A percentile compares a stretch with the other conserved stretches of the same genome.
phyloP scores from a whole-genome alignment of 2,329 filamentous ascomycete genomes.

The Cordyceps pruinosa region DNA sequence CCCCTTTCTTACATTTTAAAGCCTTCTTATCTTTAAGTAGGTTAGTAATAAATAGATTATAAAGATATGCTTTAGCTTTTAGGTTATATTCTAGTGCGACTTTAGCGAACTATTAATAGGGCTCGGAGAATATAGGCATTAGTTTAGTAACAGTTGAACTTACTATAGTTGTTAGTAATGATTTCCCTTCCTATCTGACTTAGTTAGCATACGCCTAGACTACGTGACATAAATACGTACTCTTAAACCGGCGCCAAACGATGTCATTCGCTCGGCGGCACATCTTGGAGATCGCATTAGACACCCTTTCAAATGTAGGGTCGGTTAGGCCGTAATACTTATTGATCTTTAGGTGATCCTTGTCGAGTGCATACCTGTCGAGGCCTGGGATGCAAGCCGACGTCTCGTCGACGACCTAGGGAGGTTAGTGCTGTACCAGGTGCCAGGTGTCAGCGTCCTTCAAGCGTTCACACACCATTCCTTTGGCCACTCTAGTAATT shows the following conservation, averaged over 20 bases:
- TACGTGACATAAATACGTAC: no score
- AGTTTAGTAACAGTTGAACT: no score
- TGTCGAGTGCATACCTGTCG: conserved; percentile 9
- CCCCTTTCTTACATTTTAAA: no score
- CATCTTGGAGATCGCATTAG: conserved; percentile 10
- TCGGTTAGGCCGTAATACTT: conserved; percentile 10
- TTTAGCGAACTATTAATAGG: no score
- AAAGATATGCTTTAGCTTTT: no score
- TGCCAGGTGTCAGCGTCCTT: background rate
- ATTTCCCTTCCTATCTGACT: no score
- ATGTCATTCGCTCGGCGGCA: conserved; percentile 5
- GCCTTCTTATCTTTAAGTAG: no score
- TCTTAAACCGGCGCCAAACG: background rate
- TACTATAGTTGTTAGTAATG: no score
- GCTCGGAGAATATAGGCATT: no score
- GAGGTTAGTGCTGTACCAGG: background rate
- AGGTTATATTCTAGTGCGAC: no score
- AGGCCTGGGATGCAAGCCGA: conserved; percentile 12
- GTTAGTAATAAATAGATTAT: no score
- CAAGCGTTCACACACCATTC: background rate
- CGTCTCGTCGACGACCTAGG: conserved; percentile 9
- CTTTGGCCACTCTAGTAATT: background rate
- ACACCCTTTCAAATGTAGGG: conserved; percentile 7
- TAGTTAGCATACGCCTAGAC: no score
- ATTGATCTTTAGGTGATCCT: conserved; percentile 12